phyloP scores from a whole-genome alignment of 2,329 filamentous ascomycete genomes.

The Fusarium algeriense region DNA sequence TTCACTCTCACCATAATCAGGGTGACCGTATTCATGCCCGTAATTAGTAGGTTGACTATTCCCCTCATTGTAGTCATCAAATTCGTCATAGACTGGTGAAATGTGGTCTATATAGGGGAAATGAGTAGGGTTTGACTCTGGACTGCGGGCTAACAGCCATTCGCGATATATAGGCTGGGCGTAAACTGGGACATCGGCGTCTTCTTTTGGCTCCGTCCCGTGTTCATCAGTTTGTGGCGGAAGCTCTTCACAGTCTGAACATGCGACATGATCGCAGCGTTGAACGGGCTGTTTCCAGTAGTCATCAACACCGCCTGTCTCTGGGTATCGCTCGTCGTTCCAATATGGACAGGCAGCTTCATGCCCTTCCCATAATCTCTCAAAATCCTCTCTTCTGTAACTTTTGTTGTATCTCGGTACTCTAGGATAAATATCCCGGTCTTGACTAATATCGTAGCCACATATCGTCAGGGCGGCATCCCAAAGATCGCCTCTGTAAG shows the following conservation, averaged over 20 bases:
- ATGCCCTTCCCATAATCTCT: conserved; percentile 21
- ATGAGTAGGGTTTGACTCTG: neutral
- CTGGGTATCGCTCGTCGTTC: conserved; percentile 14
- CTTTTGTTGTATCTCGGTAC: conserved; percentile 6
- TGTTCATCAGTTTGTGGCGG: no score
- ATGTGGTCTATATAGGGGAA: neutral
- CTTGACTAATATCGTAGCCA: neutral
- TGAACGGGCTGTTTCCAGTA: conserved; percentile 16
- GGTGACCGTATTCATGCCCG: no score
- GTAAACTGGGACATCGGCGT: neutral
- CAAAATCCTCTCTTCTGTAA: conserved; percentile 25
- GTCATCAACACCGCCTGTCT: neutral
- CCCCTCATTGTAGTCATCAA: neutral
- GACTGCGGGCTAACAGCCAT: neutral
- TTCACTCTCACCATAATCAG: neutral
- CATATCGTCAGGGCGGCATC: conserved; percentile 21
- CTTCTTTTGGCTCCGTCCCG: neutral
- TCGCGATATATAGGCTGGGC: neutral
- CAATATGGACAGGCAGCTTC: conserved; percentile 30
- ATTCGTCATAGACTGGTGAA: neutral
- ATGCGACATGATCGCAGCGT: conserved; percentile 9
- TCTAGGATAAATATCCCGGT: conserved; percentile 7
- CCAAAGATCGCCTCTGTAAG: conserved; percentile 33
- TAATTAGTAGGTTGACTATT: neutral
- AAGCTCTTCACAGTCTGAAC: conserved; percentile 4